These are phyloP conservation scores for Penicillium verhagenii DNA, from an alignment of 495 filamentous ascomycete genomes.

Conservation along the genomic window DNA sequence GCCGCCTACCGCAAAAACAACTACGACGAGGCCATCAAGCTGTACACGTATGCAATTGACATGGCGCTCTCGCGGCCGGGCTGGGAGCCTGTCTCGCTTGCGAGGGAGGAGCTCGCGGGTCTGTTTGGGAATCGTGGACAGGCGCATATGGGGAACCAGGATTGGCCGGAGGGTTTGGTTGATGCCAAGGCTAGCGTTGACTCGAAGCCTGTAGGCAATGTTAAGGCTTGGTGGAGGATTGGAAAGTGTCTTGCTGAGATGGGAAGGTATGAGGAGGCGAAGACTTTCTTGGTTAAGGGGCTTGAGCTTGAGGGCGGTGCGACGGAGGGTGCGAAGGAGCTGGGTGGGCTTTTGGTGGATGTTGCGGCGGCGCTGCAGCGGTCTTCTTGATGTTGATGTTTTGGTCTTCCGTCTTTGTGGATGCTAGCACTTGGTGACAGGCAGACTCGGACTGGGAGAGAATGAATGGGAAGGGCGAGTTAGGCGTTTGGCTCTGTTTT, in stretches of 20 bases:
- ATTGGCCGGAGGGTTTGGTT: conserved; percentile 76
- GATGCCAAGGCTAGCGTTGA: conserved; percentile 92
- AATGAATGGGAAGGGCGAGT: too few relatives aligned
- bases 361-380: conserved; percentile 52
- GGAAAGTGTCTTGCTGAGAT: conserved; percentile 86
- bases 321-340: conserved; percentile 56
- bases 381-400: neutral
- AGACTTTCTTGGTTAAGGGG: conserved; percentile 65
- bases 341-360: conserved; percentile 67
- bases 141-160: conserved; percentile 74
- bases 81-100: conserved; percentile 83
- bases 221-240: conserved; percentile 90
- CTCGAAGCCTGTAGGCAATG: conserved; percentile 79
- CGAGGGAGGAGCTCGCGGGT: conserved; percentile 76
- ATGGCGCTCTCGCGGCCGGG: conserved; percentile 79
- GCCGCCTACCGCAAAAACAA: conserved; percentile 71
- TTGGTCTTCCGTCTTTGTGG: too few relatives aligned
- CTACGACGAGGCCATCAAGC: conserved; percentile 70
- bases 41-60: conserved; percentile 80
- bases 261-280: conserved; percentile 80
- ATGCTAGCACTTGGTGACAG: too few relatives aligned
- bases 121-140: conserved; percentile 88
- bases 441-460: too few relatives aligned
- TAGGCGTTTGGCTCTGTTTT: too few relatives aligned
- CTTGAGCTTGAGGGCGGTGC: conserved; percentile 82